Evolutionary conservation across 352 stramenopile genomes (phyloP), one percentile per base, ranked within the genome.

Genomic region (Globisporangium carolinianum): DNA sequence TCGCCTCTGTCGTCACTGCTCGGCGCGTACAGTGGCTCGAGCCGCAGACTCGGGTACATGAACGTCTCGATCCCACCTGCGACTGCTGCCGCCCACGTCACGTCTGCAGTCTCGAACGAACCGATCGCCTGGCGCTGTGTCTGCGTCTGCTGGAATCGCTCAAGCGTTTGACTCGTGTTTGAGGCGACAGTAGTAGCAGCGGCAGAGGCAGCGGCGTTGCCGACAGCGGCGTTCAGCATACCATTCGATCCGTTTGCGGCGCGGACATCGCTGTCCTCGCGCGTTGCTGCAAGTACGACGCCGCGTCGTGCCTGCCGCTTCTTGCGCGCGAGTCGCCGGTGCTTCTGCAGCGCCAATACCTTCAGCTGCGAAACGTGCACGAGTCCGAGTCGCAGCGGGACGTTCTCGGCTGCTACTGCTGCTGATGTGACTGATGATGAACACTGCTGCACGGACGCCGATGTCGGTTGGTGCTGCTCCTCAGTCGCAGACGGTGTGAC

Each of bases 1-100:
- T 18, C 43, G 42, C 8, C 24, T 7, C 18, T 53, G 15, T 49
- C 32, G 1, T 47, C 15, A 43, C 3, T 47, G 46, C 3, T 58
- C 39, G 57, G 35, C 4, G 62, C 35, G 45, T 86, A 89, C 24
- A 86, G 18, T 0, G 58, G 56, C 42, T 89, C 79, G 15, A 89
- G 66, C 0, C 75, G 67, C 32, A 89, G 61, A 66, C 76, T 87
- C 6, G 79, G 79, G 54, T 87, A 89, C 79, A 89, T 87, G 68
- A 89, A 87, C 53, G 77, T 79, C 41, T 87, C 79, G 5, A 89
- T 71, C 55, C 87, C 62, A 35, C 76, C 76, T 4, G 79, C 68
- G 38, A 89, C 75, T 0, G 72, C 67, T 10, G 79, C 79, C 9
- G 79, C 85, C 79, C 79, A 87, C 53, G 72, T 80, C 51, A 66